Base-by-base conservation (phyloP, 2,329 filamentous ascomycete genomes). In the Lecanoromycetidae sp. region DNA sequence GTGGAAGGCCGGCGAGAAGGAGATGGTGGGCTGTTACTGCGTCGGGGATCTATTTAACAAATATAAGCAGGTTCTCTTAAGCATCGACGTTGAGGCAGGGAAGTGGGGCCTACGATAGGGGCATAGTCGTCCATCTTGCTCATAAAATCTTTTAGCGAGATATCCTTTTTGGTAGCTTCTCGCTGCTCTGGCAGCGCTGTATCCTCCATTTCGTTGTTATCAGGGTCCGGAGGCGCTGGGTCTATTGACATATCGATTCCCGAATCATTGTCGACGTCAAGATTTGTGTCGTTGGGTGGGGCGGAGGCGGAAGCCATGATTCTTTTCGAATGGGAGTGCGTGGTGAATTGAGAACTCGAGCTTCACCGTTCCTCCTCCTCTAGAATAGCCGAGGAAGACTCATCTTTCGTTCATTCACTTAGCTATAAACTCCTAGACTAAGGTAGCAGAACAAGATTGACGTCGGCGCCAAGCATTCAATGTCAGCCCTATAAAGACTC, bases 21-120 rank as follows among this genome's bases (percentile, higher is more conserved):
- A 98, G 84, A 69, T 98, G 98, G 74, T 96, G 95, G 64, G 94
- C 82, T 53, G 88, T 96, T 19, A 98, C 91, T 17, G 91, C 91
- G 61, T 98, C 91, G 37, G 91, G 91, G 57, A 98, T 96, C 86
- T 94, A 57, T 25, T 29, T 27, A 25, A n/a, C 43, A 32, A 36
- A 30, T 26, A 10, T 36, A 15, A 20, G 42, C 33, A 10, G 9
- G 13, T 23, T 15, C 7, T 27, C 32, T 20, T 32, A 30, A 41
- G 46, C 37, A 53, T 44, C 25, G 37, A 42, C 17, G 12, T 44
- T 36, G 42, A 6, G 20, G 19, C 32, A 34, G 39, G 9, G 38
- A 30, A 36, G 44, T 8, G 45, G 13, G 38, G 69, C 83, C 55
- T 75, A 95, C 88, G 59, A 98, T 94, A 9, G 91, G 91, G 51